Evolutionary conservation across 1,284 basidiomycete species (phyloP), one percentile per base, ranked within the genome.

Genomic region (Cutaneotrichosporon sp.): DNA sequence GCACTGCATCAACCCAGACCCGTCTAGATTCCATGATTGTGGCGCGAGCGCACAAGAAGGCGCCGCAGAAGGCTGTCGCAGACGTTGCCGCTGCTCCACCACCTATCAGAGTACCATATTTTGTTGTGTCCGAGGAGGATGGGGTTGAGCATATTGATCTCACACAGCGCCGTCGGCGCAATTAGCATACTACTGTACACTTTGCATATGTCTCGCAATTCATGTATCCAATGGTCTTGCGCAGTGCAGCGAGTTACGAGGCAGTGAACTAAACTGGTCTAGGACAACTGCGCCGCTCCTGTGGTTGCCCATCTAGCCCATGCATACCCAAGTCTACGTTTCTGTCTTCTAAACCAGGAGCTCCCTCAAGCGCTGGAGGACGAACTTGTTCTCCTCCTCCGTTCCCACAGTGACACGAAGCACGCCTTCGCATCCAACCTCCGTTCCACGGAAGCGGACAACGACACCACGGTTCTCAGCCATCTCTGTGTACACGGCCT

Each of bases 391-490:
- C 77, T 98, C 96, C 50, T 82, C 82, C 59, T 82, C 80, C 7
- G 85, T 90, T 1, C 96, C 96, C 8, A 98, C 80, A 1, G 94
- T 97, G 24, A 98, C 86, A 49, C 96, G 77, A 72, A 98, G 65
- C 68, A 90, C 96, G 0, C 85, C 96, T 41, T 79, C 78, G 62
- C 96, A 99, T 0, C 96, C 94, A 6, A 80, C 68, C 74, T 98
- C 96, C 25, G 80, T 79, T 0, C 92, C 91, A 51, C 96, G 79
- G 76, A 85, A 97, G 43, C 96, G 78, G 16, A 99, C 90, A 5
- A 99, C 96, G 0, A 99, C 84, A 0, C 86, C 87, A 63, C 84
- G 80, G 55, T 84, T 78, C 74, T 90, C 92, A 19, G 94, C 96
- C 65, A 98, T 81, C 17, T 80, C 77, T 71, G 84, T 87, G 76